phyloP scores from a whole-genome alignment of 1,139 yeast species.

The Pichia sp. region DNA sequence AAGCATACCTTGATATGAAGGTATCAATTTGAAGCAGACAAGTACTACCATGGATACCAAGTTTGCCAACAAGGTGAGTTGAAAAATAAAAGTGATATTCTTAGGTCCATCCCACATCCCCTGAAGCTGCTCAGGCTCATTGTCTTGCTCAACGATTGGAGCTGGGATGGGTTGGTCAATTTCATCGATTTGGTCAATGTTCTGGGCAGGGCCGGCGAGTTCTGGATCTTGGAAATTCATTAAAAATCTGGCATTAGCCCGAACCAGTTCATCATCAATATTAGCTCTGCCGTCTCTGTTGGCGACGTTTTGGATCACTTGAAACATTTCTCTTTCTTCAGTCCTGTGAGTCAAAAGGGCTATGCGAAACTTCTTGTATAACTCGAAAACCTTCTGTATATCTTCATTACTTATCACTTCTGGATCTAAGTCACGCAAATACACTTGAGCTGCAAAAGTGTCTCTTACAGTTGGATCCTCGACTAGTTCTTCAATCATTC shows the following conservation, averaged over 20 bases:
- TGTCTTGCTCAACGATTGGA: background rate
- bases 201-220: background rate
- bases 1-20: slow-evolving; percentile 34
- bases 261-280: background rate
- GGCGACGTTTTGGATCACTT: background rate
- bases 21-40: slow-evolving; percentile 48
- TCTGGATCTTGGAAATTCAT: background rate
- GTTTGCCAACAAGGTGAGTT: slow-evolving; percentile 35
- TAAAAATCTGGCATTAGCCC: background rate
- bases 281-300: background rate
- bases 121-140: background rate
- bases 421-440: background rate
- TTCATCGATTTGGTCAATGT: background rate
- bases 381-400: background rate
- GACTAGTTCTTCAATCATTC: background rate
- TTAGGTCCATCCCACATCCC: slow-evolving; percentile 18
- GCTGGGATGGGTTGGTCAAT: background rate
- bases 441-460: background rate
- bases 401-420: background rate
- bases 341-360: background rate
- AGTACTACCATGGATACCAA: slow-evolving; percentile 42
- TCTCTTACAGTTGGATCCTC: background rate
- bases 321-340: background rate
- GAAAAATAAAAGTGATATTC: slow-evolving; percentile 18
- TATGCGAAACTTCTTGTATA: background rate